Conservation (phyloP, 78 protist species). For the Dictyostelium purpureum region DNA sequence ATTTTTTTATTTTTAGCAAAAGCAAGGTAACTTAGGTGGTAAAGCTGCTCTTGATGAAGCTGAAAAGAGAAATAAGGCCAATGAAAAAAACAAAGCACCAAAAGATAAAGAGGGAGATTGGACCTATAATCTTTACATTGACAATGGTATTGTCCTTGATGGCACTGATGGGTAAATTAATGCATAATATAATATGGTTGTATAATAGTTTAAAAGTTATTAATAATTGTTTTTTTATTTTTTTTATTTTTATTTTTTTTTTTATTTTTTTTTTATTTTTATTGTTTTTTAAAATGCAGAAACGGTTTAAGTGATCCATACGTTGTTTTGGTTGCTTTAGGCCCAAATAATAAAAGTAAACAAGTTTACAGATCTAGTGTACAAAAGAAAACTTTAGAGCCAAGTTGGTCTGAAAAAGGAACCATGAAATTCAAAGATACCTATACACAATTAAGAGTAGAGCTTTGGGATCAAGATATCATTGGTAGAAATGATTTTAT, state of each 20-base stretch:
- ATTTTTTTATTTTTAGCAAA: too few relatives aligned
- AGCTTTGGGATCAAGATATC: conserved; percentile 21
- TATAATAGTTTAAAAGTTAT: too few relatives aligned
- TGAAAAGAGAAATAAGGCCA: too few relatives aligned
- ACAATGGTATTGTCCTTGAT: too few relatives aligned
- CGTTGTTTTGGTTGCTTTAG: neutral
- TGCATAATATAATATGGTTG: neutral
- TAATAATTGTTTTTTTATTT: too few relatives aligned
- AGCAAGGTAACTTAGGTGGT: too few relatives aligned
- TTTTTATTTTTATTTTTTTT: too few relatives aligned
- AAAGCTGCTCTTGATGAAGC: too few relatives aligned
- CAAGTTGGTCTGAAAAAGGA: neutral
- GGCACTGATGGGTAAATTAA: neutral
- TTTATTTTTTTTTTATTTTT: too few relatives aligned
- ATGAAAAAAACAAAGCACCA: too few relatives aligned
- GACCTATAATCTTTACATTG: too few relatives aligned
- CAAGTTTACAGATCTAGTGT: neutral
- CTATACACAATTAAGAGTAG: neutral
- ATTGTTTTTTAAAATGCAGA: neutral
- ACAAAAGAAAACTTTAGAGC: neutral
- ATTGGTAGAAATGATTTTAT: conserved; percentile 23
- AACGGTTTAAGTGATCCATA: conserved; percentile 26
- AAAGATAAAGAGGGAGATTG: neutral
- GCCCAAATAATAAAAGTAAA: neutral
- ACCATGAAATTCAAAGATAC: neutral